Percentiles rank a stretch among this genome's conserved stretches.
phyloP scores from a whole-genome alignment of 2,329 filamentous ascomycete species.

The Lachnellula willkommii region DNA sequence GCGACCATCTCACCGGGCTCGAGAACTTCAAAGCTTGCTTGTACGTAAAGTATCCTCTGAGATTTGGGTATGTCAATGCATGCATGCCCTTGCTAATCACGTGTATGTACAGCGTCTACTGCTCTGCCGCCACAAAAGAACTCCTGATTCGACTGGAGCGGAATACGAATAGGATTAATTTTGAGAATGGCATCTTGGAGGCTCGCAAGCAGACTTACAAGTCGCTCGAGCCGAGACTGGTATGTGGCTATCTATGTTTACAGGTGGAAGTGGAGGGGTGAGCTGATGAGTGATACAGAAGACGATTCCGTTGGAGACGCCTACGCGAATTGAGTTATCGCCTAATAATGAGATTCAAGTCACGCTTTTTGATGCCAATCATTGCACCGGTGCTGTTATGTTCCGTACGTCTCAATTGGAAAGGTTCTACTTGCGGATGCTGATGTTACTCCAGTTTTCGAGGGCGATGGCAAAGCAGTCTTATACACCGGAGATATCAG shows the following conservation, averaged over 20 bases:
- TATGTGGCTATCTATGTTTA: slow-evolving; percentile 29
- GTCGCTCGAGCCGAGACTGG: slow-evolving; percentile 65
- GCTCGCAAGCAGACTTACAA: slow-evolving; percentile 68
- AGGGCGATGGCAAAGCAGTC: slow-evolving; percentile 64
- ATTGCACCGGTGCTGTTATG: slow-evolving; percentile 87
- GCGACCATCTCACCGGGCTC: slow-evolving; percentile 78
- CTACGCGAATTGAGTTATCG: slow-evolving; percentile 67
- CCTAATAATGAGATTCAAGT: slow-evolving; percentile 67
- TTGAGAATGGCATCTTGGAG: slow-evolving; percentile 71
- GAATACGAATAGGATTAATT: slow-evolving; percentile 75
- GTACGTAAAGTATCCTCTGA: slow-evolving; percentile 32
- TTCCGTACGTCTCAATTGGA: slow-evolving; percentile 50
- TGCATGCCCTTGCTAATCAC: background rate
- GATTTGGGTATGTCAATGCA: background rate
- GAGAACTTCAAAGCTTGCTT: slow-evolving; percentile 74
- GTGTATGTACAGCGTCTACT: slow-evolving; percentile 60
- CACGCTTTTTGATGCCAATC: slow-evolving; percentile 85
- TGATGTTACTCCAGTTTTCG: slow-evolving; percentile 51
- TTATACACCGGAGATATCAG: slow-evolving; percentile 88
- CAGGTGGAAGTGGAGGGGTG: background rate
- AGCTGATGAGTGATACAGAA: slow-evolving; percentile 44
- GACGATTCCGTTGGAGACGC: slow-evolving; percentile 75
- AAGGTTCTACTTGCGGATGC: background rate
- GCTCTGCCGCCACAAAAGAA: slow-evolving; percentile 75
- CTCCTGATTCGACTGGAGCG: slow-evolving; percentile 77